Base-by-base conservation (phyloP, 1,284 basidiomycete species). In the Waitea zeae region DNA sequence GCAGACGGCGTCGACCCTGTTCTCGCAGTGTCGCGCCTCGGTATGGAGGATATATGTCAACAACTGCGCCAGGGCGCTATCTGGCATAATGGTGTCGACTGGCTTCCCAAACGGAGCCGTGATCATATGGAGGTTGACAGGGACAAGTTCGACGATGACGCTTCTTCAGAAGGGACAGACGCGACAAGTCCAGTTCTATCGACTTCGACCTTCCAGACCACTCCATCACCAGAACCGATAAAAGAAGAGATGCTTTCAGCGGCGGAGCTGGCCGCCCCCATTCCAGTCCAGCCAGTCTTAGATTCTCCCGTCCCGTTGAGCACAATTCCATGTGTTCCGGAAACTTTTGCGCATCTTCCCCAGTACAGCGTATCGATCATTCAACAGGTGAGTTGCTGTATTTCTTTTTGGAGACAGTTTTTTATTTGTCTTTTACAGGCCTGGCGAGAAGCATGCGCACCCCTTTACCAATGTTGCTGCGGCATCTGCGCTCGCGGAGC, bases 131-230 rank as follows among this genome's bases (percentile, higher is more conserved):
- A 42, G 40, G 22, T 7, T 7, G 7, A 7, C 22, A 7, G 22
- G 22, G 44, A 41, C 22, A n/a, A n/a, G 22, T 26, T n/a, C 22
- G 22, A 26, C 22, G 22, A 26, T n/a, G 22, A 26, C 22, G 22
- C 7, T n/a, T n/a, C 22, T 27, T 61, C 55, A 31, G 58, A 53
- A 20, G 56, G 59, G 6, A 71, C 70, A 0, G 66, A 65, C 38
- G 61, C 62, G 20, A 78, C 75, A n/a, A 79, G 75, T 43, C 77
- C 77, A 0, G 75, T 78, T 1, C 48, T 80, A n/a, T 79, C 75
- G 5, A 75, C 75, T 0, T 68, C 72, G 4, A 81, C 77, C 3
- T 46, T 81, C 12, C 71, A 73, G 39, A 81, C 77, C 12, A 80
- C 78, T 3, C 77, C 77, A 0, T 78, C 73, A 0, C 77, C 77